Percentiles rank a stretch among this genome's conserved stretches.
phyloP scores from a whole-genome alignment of 2,329 filamentous ascomycete genomes.

The Colletotrichum tabaci region DNA sequence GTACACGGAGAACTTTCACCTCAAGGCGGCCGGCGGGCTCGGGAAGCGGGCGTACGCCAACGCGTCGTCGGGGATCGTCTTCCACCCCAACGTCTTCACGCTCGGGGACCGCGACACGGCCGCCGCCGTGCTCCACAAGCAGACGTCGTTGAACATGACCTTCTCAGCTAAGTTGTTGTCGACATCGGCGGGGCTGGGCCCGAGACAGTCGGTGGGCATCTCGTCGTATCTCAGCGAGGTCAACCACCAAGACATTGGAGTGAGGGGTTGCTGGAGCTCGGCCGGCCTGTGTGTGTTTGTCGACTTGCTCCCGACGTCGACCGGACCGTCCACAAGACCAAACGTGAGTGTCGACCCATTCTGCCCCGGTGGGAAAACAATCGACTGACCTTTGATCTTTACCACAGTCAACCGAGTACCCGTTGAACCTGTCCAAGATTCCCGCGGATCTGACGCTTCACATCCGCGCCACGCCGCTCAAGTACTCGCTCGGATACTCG shows the following conservation, averaged over 20 bases:
- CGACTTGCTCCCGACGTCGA: slow-evolving; percentile 27
- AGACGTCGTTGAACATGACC: slow-evolving; percentile 51
- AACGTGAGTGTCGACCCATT: slow-evolving; percentile 3
- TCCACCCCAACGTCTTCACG: slow-evolving; percentile 47
- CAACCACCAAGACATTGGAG: slow-evolving; percentile 48
- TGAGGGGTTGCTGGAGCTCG: slow-evolving; percentile 46
- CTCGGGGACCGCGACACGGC: slow-evolving; percentile 50
- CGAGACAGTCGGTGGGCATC: slow-evolving; percentile 47
- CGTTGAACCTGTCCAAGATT: slow-evolving; percentile 34
- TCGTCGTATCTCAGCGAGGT: slow-evolving; percentile 48
- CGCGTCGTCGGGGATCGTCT: slow-evolving; percentile 47
- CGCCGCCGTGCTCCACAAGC: slow-evolving; percentile 48
- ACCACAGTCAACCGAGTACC: slow-evolving; percentile 31
- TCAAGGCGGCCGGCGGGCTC: neutral
- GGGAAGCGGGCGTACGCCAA: slow-evolving; percentile 13
- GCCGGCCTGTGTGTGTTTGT: slow-evolving; percentile 44
- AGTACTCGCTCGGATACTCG: slow-evolving; percentile 46
- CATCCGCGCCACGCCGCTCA: slow-evolving; percentile 44
- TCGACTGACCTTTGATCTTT: neutral
- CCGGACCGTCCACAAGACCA: slow-evolving; percentile 24
- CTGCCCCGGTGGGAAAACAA: too few species aligned
- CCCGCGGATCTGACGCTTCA: slow-evolving; percentile 39
- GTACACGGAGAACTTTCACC: slow-evolving; percentile 31
- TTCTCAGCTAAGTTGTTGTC: slow-evolving; percentile 46
- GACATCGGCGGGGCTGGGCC: slow-evolving; percentile 40